Conservation (phyloP, 208 protist genomes). For the Trypanosomatidae sp. region DNA sequence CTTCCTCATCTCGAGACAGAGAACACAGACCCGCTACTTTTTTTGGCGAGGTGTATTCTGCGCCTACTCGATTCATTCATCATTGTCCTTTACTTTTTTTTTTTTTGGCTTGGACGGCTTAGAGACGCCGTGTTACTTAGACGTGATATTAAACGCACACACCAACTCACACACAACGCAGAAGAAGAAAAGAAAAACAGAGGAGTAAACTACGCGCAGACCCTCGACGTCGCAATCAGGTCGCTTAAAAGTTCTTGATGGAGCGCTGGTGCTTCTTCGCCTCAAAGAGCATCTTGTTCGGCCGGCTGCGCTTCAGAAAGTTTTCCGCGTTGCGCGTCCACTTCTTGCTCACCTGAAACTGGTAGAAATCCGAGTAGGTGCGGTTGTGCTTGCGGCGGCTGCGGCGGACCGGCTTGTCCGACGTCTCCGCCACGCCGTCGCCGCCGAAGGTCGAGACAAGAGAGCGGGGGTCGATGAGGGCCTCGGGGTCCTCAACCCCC, state of each 20-base stretch:
- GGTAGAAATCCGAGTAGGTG: conserved; percentile 83
- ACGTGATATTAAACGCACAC: too few species aligned
- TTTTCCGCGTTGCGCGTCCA: conserved; percentile 89
- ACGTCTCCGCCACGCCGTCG: conserved; percentile 43
- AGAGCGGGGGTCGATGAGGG: conserved; percentile 41
- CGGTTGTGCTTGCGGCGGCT: conserved; percentile 31
- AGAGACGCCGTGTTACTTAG: too few species aligned
- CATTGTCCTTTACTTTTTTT: too few species aligned
- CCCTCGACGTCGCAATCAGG: background rate
- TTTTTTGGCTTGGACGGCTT: too few species aligned
- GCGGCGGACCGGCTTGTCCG: conserved; percentile 68
- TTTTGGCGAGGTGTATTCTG: too few species aligned
- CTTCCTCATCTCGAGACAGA: too few species aligned
- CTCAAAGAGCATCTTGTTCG: conserved; percentile 81
- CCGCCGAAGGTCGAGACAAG: conserved; percentile 75
- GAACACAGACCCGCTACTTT: too few species aligned
- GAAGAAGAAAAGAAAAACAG: background rate
- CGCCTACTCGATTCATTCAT: background rate
- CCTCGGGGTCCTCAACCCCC: conserved; percentile 17
- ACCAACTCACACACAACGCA: background rate
- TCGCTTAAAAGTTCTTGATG: conserved; percentile 70
- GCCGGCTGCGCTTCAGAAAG: conserved; percentile 75
- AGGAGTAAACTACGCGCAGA: too few species aligned
- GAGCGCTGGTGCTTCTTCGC: conserved; percentile 83
- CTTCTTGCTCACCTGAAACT: conserved; percentile 86